Conservation (phyloP, 306 rosid species). For the Gleditsia sinensis region DNA sequence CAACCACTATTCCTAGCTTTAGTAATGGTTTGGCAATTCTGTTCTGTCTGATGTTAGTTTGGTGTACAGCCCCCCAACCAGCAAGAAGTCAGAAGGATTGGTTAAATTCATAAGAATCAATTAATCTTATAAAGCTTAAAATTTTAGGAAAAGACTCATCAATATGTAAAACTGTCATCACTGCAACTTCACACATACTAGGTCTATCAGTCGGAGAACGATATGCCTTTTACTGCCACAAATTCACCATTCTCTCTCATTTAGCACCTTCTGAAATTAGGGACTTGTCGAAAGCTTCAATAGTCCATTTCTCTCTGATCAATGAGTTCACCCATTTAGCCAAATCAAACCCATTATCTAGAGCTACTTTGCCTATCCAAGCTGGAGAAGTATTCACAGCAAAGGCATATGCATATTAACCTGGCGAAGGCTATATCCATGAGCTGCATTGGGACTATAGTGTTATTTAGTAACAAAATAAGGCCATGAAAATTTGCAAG, state of each 20-base stretch:
- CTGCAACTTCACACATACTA: slow-evolving; percentile 46
- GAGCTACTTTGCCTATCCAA: no score
- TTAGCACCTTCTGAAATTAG: slow-evolving; percentile 54
- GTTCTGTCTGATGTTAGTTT: background rate
- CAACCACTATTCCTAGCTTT: background rate
- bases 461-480: no score
- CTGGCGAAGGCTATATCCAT: no score
- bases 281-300: slow-evolving; percentile 59
- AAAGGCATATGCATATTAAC: no score
- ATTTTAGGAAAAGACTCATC: no score
- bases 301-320: slow-evolving; percentile 65
- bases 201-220: slow-evolving; percentile 54
- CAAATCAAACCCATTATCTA: no score
- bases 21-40: background rate
- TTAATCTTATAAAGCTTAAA: no score
- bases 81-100: background rate
- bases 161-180: no score
- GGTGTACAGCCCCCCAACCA: background rate
- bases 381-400: no score
- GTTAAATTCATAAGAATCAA: background rate
- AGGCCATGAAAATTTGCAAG: no score
- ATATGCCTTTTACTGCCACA: slow-evolving; percentile 59
- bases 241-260: slow-evolving; percentile 66
- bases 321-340: no score
- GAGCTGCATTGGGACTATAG: no score